A percentile compares a stretch with the other conserved stretches of the same genome.
Conservation (phyloP, 495 filamentous ascomycete species). For the Parathielavia hyrcaniae region DNA sequence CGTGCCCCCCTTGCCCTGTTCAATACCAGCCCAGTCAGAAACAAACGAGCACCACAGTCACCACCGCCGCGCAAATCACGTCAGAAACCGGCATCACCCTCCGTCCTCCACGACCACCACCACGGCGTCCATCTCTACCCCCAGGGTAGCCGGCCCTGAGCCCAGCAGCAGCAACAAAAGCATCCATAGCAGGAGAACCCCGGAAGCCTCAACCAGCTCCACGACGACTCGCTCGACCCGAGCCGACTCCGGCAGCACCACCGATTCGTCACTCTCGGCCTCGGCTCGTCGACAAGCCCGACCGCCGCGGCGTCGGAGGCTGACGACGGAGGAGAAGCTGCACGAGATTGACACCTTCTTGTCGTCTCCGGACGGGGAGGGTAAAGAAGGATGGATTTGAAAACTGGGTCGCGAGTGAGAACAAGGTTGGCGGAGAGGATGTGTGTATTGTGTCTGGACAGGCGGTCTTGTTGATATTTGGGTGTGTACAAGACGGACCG, state of each 20-base stretch:
- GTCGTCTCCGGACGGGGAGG: background rate
- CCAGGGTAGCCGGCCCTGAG: background rate
- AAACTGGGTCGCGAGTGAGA: background rate
- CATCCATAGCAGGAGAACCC: background rate
- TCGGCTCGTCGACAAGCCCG: background rate
- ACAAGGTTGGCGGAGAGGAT: background rate
- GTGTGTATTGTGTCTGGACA: no score
- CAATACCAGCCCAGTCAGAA: background rate
- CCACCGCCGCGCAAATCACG: background rate
- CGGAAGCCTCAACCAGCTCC: background rate
- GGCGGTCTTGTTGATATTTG: no score
- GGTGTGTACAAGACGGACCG: no score
- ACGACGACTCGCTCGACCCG: background rate
- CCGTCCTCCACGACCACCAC: background rate
- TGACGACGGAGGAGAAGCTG: conserved; percentile 17
- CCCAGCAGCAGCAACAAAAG: background rate
- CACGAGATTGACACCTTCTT: conserved; percentile 14
- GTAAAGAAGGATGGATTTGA: background rate
- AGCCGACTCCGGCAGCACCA: background rate
- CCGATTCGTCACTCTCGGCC: background rate
- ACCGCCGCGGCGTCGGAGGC: background rate
- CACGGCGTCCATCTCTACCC: background rate
- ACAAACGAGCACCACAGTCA: background rate
- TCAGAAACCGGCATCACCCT: background rate
- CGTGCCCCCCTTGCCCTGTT: background rate